Base-by-base conservation (phyloP, 176 grass and related monocot species). In the Paspalum vaginatum region DNA sequence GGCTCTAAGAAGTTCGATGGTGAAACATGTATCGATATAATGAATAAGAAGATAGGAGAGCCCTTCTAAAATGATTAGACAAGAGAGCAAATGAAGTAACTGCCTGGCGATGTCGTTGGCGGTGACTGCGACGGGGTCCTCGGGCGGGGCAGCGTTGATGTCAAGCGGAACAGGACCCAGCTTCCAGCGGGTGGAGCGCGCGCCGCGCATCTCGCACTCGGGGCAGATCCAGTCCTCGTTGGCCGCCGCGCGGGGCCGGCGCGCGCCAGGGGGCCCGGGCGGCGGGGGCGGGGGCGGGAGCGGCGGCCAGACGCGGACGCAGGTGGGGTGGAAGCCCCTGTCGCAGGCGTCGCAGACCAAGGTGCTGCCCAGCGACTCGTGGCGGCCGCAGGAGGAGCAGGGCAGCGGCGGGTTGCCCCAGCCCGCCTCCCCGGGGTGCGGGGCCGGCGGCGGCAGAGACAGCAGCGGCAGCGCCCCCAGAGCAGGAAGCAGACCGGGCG, bases 181-280 rank as follows among this genome's bases (percentile, higher is more conserved):
- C 60, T 80, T 93, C 96, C 92, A 99, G 52, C 86, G 84, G 70
- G 84, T 86, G 1, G 83, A 72, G 14, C 88, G 90, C 57, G 87
- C 68, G n/a, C 96, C 96, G 15, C 59, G 89, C 60, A 81, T 76
- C 81, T 85, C 88, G 68, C 96, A 99, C 62, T 89, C 90, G 2
- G 84, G 68, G 70, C 96, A 99, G 70, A 93, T 84, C 96, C 96
- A 99, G 75, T 93, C 96, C 51, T 95, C 96, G 77, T 88, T 86
- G 1, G 78, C 73, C 20, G 74, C 73, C 0, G 20, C 37, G 20
- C 65, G 78, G 49, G 79, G 85, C 47, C 85, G 89, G 1, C 92
- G 84, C 55, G 85, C 54, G 9, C 88, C 89, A 18, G 88, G 75
- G 10, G 79, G 75, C 0, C 72, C 82, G 0, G 72, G 25, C 14